phyloP scores from a whole-genome alignment of 805 yeast genomes.

The Candida maltosa region DNA sequence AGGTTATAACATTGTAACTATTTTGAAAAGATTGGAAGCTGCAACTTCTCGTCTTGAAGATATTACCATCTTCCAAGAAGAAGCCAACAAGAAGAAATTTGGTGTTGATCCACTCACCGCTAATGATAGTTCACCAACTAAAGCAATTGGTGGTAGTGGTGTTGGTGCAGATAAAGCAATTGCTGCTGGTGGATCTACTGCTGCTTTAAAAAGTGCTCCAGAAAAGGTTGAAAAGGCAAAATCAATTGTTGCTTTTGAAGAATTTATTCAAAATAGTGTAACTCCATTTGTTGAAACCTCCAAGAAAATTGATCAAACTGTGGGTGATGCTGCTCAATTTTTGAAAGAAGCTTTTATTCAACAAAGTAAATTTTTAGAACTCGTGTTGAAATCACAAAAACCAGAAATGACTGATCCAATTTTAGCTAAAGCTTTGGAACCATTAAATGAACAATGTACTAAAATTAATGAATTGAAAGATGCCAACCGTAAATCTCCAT shows the following conservation, averaged over 20 bases:
- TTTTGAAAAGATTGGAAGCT: conserved; percentile 73
- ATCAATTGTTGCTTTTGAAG: conserved; percentile 51
- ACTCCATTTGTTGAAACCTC: conserved; percentile 60
- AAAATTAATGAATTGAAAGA: conserved; percentile 68
- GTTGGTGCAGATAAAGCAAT: conserved; percentile 2
- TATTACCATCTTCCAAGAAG: conserved; percentile 75
- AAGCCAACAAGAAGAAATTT: conserved; percentile 21
- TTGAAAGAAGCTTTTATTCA: conserved; percentile 53
- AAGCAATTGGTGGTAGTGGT: conserved; percentile 2
- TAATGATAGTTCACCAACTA: too few species aligned
- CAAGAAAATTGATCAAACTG: conserved; percentile 49
- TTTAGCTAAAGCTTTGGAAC: conserved; percentile 57
- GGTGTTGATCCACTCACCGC: conserved; percentile 1
- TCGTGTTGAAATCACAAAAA: conserved; percentile 59
- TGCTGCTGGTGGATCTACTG: conserved; percentile 6
- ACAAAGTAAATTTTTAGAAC: conserved; percentile 57
- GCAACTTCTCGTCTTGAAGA: conserved; percentile 93
- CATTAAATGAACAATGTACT: conserved; percentile 62
- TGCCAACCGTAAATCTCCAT: conserved; percentile 62
- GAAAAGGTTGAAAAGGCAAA: conserved; percentile 30
- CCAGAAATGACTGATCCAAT: conserved; percentile 57
- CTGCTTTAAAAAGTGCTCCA: conserved; percentile 11
- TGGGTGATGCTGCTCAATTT: conserved; percentile 52
- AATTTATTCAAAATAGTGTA: conserved; percentile 49
- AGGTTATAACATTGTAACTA: conserved; percentile 84